A percentile compares a stretch with the other conserved stretches of the same genome.
Evolutionary conservation across 2,329 filamentous ascomycete species (phyloP).

Genomic region (Uncinocarpus reesii): DNA sequence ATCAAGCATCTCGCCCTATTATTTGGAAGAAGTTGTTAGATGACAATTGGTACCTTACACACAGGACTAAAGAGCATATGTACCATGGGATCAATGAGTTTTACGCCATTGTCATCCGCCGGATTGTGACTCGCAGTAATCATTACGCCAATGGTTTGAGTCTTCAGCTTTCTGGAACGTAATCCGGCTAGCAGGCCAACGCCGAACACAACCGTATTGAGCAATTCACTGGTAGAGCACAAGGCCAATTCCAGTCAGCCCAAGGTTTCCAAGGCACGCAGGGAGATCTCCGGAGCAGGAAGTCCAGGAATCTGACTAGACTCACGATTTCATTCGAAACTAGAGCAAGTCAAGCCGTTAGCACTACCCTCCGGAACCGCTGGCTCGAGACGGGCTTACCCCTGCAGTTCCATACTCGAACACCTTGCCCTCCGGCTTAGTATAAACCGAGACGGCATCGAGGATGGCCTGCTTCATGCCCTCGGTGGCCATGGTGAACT

Average conservation of each 20-base stretch:
- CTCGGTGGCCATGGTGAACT: constrained; percentile 34
- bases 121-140: constrained; percentile 91
- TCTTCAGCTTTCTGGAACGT: constrained; percentile 77
- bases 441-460: constrained; percentile 40
- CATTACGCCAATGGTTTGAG: constrained; percentile 92
- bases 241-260: constrained; percentile 25
- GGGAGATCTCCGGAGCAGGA: constrained; percentile 18
- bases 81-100: constrained; percentile 88
- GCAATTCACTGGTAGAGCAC: constrained; percentile 49
- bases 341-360: constrained; percentile 23
- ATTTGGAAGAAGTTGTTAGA: constrained; percentile 16
- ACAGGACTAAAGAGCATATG: constrained; percentile 3
- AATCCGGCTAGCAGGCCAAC: constrained; percentile 82
- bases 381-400: constrained; percentile 36
- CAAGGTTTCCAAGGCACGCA: constrained; percentile 17
- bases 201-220: constrained; percentile 85
- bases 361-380: constrained; percentile 1
- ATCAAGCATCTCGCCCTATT: constrained; percentile 84
- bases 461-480: constrained; percentile 37
- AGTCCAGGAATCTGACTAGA: constrained; percentile 16
- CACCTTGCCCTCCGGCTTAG: constrained; percentile 40
- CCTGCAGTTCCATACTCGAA: constrained; percentile 54
- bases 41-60: background rate
- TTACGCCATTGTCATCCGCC: constrained; percentile 80
- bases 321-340: constrained; percentile 63